Evolutionary conservation across 1,139 yeast species (phyloP), one percentile per base, ranked within the genome.

Genomic region (Yamadazyma songkhlaensis): DNA sequence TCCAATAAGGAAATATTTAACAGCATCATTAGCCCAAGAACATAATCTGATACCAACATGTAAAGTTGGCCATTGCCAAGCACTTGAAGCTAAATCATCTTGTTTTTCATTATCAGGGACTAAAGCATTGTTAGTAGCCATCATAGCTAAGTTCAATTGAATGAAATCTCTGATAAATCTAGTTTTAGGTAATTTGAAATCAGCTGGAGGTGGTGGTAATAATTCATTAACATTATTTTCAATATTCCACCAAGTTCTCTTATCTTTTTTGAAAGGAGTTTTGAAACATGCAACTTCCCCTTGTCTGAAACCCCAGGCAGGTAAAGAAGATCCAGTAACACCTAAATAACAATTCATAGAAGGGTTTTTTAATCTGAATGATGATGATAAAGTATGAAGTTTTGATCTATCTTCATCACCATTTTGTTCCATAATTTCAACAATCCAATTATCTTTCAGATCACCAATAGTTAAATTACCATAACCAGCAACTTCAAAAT

Each of bases 51-150:
- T 81, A 58, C 98, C 98, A 40, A 81, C 85, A 62, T 87, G 75
- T 54, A 90, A 76, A 25, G 92, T 78, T 41, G 99, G 99, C 99
- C 99, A 94, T 74, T 94, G 92, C 98, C 98, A 94, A 52, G 92
- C 92, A 35, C 79, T 60, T 12, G 97, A 88, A 2, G 97, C 95
- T 51, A 94, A 76, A 50, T 84, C 90, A 59, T 94, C 99, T 52
- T 78, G 81, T 64, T 92, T 90, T 51, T 94, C 98, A 12, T 74
- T 62, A 55, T 92, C 98, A 25, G 98, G 97, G 40, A 92, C 81
- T 56, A 92, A 77, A 3, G 96, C 97, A 55, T 94, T 94, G 69
- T 94, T 94, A 32, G 97, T 87, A 20, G 97, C 96, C 97, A 90
- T 89, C 97, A 92, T 94, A 15, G 97, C 98, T 57, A 89, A 79